Evolutionary conservation across 2,329 filamentous ascomycete species (phyloP), one percentile per base, ranked within the genome.

Genomic region (Penicillium paneum): DNA sequence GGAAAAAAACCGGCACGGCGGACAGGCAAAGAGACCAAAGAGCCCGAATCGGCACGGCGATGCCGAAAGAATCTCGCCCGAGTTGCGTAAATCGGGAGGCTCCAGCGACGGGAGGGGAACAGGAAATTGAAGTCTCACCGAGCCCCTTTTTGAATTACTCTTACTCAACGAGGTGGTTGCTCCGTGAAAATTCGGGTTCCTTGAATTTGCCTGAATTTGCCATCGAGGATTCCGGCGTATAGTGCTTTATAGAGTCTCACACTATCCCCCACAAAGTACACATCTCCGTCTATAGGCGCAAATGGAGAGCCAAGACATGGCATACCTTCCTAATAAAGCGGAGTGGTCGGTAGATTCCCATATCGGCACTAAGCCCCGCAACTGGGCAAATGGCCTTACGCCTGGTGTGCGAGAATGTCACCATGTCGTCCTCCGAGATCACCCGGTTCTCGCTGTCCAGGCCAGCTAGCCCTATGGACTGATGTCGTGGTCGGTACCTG

Each of bases 321-420:
- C 47, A 55, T 21, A 57, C 38, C 45, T 57, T 51, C 47, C 52
- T 54, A 38, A 38, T 21, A 42, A 53, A 51, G 50, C 59, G 56
- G 58, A 54, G 36, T 26, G n/a, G 19, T 44, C 36, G 40, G 41
- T 35, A 53, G 45, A 24, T 24, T 34, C 45, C 56, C 47, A n/a
- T 56, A 59, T 55, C 58, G 56, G 52, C 58, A 59, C 58, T 61
- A 58, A 55, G 52, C 62, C 59, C 61, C 61, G 61, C 61, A 61
- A 57, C 24, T 38, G 28, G 34, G 3, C 24, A 31, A 40, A 42
- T 32, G 21, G 40, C 32, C 29, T 11, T 40, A 47, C 46, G 11
- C 36, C 21, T 24, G n/a, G 0, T 13, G 46, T 59, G 52, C 32
- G 17, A 59, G 21, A 53, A 58, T 61, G 56, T 53, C 50, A 59